Evolutionary conservation across 2,329 filamentous ascomycete genomes (phyloP), one percentile per base, ranked within the genome.

Genomic region (Chaetomium strumarium): DNA sequence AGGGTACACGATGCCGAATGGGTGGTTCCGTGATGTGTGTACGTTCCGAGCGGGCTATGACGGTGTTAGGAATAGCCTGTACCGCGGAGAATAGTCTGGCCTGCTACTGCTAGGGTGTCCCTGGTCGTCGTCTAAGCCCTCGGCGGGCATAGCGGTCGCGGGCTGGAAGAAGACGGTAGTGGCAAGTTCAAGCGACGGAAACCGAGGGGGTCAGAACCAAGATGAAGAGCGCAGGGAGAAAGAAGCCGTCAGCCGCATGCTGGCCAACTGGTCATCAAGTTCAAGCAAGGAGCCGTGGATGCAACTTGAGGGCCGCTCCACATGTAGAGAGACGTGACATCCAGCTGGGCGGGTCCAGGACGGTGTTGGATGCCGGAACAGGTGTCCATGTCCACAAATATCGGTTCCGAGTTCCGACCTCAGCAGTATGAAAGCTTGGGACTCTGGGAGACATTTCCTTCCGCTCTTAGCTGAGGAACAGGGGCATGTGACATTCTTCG

Each of bases 51-150:
- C n/a, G 13, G 34, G 37, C 46, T 36, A 40, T 41, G 53, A 17
- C 51, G 53, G 34, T 55, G 56, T 58, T 56, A 52, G 56, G 56
- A 50, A 55, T 56, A 55, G 54, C 38, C 30, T 37, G 39, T 29
- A 13, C 16, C 29, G 12, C 17, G 34, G 45, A n/a, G 34, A 40
- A 10, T 30, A 33, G 29, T 11, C 12, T 17, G 39, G 46, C 39
- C 52, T 17, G 45, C 33, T n/a, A 54, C 52, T 17, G 45, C 33
- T n/a, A 54, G 37, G 51, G 31, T 45, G 47, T 52, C 43, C 46
- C 46, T 5, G 14, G 10, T n/a, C n/a, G n/a, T n/a, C n/a, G n/a
- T 14, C 12, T 14, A 10, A 48, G 17, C 17, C 12, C 30, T 37
- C 45, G 45, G 33, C 44, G 45, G 6, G 17, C 24, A 24, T 24